Evolutionary conservation across 192 early-diverging fungal species (phyloP), one percentile per base, ranked within the genome.

Genomic region (Nowakowskiella sp.): DNA sequence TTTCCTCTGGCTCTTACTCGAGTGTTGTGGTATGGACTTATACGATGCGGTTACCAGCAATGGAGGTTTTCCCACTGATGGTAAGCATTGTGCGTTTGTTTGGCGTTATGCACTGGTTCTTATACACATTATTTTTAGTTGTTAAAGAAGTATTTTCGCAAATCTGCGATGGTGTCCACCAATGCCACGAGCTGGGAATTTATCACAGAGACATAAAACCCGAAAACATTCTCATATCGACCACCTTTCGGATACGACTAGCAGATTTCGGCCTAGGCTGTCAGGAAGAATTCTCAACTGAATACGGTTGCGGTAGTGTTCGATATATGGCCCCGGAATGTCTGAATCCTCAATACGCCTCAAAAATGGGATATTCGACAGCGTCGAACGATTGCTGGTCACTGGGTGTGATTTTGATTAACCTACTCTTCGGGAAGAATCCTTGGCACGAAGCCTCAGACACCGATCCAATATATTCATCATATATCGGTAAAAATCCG

Each of bases 131-230:
- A n/a, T n/a, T n/a, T n/a, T n/a, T n/a, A n/a, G n/a, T n/a, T n/a
- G 68, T 72, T 19, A 72, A 66, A 43, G 64, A 71, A 61, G 52
- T 88, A 8, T 92, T 91, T 55, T 53, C 75, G 22, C 89, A 90
- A 60, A 82, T 92, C 45, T 71, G 85, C 13, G 80, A 85, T 49
- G 88, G 88, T 7, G 80, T 93, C 21, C 66, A 69, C 26, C 75
- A 84, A 66, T 84, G 83, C 55, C 92, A 96, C 62, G 61, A 65
- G 2, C 71, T 67, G 32, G 85, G 85, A 42, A 82, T 91, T 43
- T 91, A 87, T 70, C 94, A 94, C 66, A 82, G 94, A 52, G 92
- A 97, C 65, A 57, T 97, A 53, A 94, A 97, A 71, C 88, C 89
- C 16, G 93, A 96, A 67, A 96, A 96, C 61, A 76, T 90, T 25